Base-by-base conservation (phyloP, 106 monocot species). In the Posidonia australis region DNA sequence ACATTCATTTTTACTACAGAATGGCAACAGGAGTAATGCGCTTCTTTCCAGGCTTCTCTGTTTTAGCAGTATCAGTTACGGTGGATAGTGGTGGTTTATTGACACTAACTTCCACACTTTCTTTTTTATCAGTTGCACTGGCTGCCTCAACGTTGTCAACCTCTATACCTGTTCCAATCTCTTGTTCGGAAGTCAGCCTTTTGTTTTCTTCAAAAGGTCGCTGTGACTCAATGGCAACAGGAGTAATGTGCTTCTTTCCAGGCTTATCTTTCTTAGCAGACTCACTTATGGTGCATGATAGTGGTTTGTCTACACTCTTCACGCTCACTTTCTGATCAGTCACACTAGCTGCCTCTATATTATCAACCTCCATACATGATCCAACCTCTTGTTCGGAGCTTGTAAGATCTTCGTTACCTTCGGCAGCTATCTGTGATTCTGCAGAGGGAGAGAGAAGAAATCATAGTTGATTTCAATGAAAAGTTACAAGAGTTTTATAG, bases 171-270 rank as follows among this genome's bases (percentile, higher is more conserved):
- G 36, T 36, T 36, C 36, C 36, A 36, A 2, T 36, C 36, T 36
- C 36, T 36, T 7, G 36, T 36, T 36, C 36, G 7, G 36, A 36
- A 36, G 36, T 36, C 36, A 36, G 7, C 7, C 5, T 7, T 36
- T 36, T 36, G 36, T 36, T 36, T 36, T 7, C 36, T 4, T 36
- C 36, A 36, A 7, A 36, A 2, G 36, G 2, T 36, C 5, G 2
- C 36, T 36, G 2, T 36, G 36, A 12, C 13, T 19, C 49, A 49
- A 43, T 43, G 44, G n/a, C 19, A 62, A 62, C 21, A 19, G 61
- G 19, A 62, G 61, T 43, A 43, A 62, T 62, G 43, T 36, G 42
- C 22, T 41, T 62, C 42, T 62, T 62, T n/a, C 1, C 32, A 62
- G 36, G 19, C 61, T 19, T 62, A 18, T 23, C 43, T 3, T 5